These are phyloP conservation scores for Paxillus ammoniavirescens DNA, from an alignment of 768 basidiomycete species.

Conservation along the genomic window DNA sequence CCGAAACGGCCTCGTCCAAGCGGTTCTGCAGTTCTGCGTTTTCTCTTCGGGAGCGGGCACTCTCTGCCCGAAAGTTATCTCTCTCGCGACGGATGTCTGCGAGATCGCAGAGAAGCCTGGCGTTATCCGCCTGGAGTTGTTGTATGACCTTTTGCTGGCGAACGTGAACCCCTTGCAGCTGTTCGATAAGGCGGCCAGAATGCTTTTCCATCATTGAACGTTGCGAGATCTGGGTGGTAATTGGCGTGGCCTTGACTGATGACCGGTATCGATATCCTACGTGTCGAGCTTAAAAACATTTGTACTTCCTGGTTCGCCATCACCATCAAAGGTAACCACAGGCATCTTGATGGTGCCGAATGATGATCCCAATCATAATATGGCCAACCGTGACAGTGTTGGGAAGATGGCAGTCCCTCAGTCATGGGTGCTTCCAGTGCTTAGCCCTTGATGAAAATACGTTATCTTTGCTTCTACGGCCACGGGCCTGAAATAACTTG, in stretches of 20 bases:
- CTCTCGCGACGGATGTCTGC: conserved; percentile 27
- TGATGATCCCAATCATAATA: neutral
- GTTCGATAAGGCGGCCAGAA: conserved; percentile 19
- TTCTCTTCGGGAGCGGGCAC: conserved; percentile 18
- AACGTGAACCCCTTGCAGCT: conserved; percentile 21
- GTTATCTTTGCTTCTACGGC: neutral
- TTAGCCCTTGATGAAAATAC: neutral
- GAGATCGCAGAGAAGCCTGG: conserved; percentile 23
- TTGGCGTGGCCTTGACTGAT: neutral
- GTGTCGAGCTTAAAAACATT: neutral
- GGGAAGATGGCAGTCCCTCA: neutral
- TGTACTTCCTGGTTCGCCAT: neutral
- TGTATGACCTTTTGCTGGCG: conserved; percentile 26
- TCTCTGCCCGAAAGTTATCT: conserved; percentile 23
- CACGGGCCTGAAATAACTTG: neutral
- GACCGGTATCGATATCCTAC: neutral
- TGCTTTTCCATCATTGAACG: conserved; percentile 8
- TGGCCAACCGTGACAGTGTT: neutral
- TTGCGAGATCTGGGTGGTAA: no score
- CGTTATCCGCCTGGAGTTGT: conserved; percentile 25
- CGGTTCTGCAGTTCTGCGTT: conserved; percentile 20
- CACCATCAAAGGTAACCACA: conserved; percentile 1
- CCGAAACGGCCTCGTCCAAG: conserved; percentile 17
- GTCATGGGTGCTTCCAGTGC: neutral
- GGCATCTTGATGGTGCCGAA: neutral